Percentiles rank a stretch among this genome's conserved stretches.
Conservation (phyloP, 345 rosid species). For the Arabis alpina region DNA sequence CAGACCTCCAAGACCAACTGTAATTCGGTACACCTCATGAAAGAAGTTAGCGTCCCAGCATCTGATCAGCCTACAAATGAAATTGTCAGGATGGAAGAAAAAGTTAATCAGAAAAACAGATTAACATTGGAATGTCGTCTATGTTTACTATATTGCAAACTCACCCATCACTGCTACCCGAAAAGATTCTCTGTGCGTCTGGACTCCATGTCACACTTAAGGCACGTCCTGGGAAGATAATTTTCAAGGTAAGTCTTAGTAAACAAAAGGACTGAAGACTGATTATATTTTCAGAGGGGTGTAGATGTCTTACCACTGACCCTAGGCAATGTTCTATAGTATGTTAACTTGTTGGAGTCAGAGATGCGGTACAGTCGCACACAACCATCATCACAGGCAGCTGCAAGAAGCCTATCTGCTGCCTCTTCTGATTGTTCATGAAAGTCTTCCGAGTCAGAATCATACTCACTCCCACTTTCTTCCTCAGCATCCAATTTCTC, state of each 20-base stretch:
- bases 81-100: neutral
- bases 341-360: constrained; percentile 59
- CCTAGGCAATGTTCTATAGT: constrained; percentile 79
- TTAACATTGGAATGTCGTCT: neutral
- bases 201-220: constrained; percentile 80
- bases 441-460: constrained; percentile 53
- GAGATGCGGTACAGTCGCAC: constrained; percentile 66
- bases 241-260: constrained; percentile 15
- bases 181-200: constrained; percentile 64
- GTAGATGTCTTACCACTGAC: constrained; percentile 85
- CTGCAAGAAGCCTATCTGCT: constrained; percentile 58
- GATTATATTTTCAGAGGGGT: constrained; percentile 7
- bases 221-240: constrained; percentile 63
- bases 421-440: constrained; percentile 41
- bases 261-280: neutral
- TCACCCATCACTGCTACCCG: constrained; percentile 95
- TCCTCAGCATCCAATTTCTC: constrained; percentile 44
- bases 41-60: constrained; percentile 81
- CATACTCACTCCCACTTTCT: constrained; percentile 62
- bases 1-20: constrained; percentile 82
- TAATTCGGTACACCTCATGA: constrained; percentile 78
- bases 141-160: constrained; percentile 19
- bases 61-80: constrained; percentile 71
- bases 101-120: neutral
- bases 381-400: constrained; percentile 90